Percentiles rank a stretch among this genome's conserved stretches.
phyloP scores from a whole-genome alignment of 805 yeast genomes.

The Kluyveromyces siamensis region DNA sequence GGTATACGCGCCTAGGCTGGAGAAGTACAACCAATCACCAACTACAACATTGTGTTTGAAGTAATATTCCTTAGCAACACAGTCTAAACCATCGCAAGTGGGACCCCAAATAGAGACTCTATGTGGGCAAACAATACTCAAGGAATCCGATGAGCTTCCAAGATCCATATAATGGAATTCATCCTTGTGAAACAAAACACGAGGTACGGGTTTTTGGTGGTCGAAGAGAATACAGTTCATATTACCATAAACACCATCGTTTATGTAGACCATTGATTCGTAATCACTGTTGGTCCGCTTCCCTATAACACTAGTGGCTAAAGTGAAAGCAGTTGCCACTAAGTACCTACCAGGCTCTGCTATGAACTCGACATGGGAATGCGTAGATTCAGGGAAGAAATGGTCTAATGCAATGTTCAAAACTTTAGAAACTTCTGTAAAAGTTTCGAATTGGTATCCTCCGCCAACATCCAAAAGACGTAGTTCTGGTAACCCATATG shows the following conservation, averaged over 20 bases:
- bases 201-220: constrained; percentile 73
- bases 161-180: constrained; percentile 35
- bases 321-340: constrained; percentile 76
- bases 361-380: constrained; percentile 41
- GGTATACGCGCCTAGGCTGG: constrained; percentile 85
- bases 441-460: constrained; percentile 66
- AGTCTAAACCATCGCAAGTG: constrained; percentile 94
- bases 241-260: constrained; percentile 94
- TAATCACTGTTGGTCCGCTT: constrained; percentile 40
- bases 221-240: constrained; percentile 90
- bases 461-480: constrained; percentile 82
- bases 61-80: constrained; percentile 46
- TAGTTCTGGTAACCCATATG: constrained; percentile 38
- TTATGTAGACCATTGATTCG: constrained; percentile 70
- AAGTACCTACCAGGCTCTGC: constrained; percentile 94
- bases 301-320: constrained; percentile 82
- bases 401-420: constrained; percentile 46
- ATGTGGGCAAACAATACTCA: constrained; percentile 13
- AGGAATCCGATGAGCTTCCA: constrained; percentile 15
- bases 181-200: constrained; percentile 49
- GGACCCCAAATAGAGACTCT: constrained; percentile 91
- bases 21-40: constrained; percentile 91
- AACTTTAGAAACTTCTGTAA: constrained; percentile 48
- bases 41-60: constrained; percentile 56
- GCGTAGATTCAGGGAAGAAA: constrained; percentile 43